A percentile compares a stretch with the other conserved stretches of the same genome.
These are phyloP conservation scores for Brettanomyces nanus DNA, from an alignment of 805 yeast species.

Conservation along the genomic window DNA sequence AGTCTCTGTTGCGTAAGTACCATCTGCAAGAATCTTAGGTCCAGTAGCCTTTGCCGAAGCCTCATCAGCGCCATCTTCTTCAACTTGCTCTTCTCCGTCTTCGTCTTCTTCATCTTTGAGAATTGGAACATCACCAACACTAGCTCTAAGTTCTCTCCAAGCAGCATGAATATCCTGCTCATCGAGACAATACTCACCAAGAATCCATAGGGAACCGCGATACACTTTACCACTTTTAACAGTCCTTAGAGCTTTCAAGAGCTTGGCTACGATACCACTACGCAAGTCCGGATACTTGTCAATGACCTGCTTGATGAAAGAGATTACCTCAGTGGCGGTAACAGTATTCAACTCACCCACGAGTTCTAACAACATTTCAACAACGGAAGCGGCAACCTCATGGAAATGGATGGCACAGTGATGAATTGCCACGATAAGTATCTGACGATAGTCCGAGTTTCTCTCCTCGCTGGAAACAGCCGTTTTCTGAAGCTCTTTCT, in stretches of 20 bases:
- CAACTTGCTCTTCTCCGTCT: slow-evolving; percentile 16
- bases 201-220: slow-evolving; percentile 91
- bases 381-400: slow-evolving; percentile 88
- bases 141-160: slow-evolving; percentile 78
- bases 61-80: slow-evolving; percentile 2
- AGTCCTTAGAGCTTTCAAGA: slow-evolving; percentile 52
- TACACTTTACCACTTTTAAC: slow-evolving; percentile 84
- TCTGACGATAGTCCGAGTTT: slow-evolving; percentile 77
- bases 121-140: slow-evolving; percentile 89
- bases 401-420: slow-evolving; percentile 79
- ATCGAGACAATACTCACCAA: slow-evolving; percentile 83
- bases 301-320: slow-evolving; percentile 90
- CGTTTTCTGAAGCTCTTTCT: slow-evolving; percentile 80
- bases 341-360: slow-evolving; percentile 75
- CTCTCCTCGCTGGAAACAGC: slow-evolving; percentile 69
- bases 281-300: slow-evolving; percentile 84
- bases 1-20: slow-evolving; percentile 94
- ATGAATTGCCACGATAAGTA: slow-evolving; percentile 82
- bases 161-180: slow-evolving; percentile 67
- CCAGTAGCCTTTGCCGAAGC: slow-evolving; percentile 20
- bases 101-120: slow-evolving; percentile 60
- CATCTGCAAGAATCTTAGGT: slow-evolving; percentile 94
- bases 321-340: slow-evolving; percentile 82
- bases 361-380: slow-evolving; percentile 79
- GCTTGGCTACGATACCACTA: slow-evolving; percentile 50